phyloP scores from a whole-genome alignment of 805 yeast genomes.

The Nakazawaea anatomiae region DNA sequence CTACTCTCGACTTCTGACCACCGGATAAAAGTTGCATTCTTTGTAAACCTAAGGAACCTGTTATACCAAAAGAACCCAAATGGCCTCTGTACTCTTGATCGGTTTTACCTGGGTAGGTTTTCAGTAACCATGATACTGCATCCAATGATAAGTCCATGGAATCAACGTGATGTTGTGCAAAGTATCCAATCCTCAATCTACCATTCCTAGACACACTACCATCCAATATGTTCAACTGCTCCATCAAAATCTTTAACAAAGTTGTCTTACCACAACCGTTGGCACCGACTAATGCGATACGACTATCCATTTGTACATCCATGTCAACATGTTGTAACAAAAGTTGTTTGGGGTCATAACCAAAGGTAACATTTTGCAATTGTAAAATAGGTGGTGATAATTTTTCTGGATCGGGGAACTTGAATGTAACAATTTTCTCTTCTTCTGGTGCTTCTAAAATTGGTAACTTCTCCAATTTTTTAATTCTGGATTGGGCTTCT shows the following conservation, averaged over 20 bases:
- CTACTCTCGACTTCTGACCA: conserved; percentile 98
- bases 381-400: conserved; percentile 92
- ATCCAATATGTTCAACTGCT: conserved; percentile 61
- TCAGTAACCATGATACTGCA: conserved; percentile 94
- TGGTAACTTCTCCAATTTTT: conserved; percentile 93
- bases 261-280: conserved; percentile 99
- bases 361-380: conserved; percentile 80
- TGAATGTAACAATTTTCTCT: conserved; percentile 77
- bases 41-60: conserved; percentile 89
- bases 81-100: conserved; percentile 97
- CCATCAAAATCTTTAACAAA: conserved; percentile 79
- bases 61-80: conserved; percentile 94
- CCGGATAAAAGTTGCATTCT: conserved; percentile 88
- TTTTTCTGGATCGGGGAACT: conserved; percentile 92
- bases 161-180: conserved; percentile 98
- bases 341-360: conserved; percentile 63
- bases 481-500: conserved; percentile 97
- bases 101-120: conserved; percentile 83
- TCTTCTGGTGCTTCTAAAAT: conserved; percentile 91
- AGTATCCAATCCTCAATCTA: conserved; percentile 88
- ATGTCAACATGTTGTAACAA: conserved; percentile 74
- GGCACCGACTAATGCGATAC: conserved; percentile 97
- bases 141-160: conserved; percentile 83
- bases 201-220: conserved; percentile 81
- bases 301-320: conserved; percentile 87